phyloP scores from a whole-genome alignment of 345 rosid genomes.

The Hypericum androsaemum region DNA sequence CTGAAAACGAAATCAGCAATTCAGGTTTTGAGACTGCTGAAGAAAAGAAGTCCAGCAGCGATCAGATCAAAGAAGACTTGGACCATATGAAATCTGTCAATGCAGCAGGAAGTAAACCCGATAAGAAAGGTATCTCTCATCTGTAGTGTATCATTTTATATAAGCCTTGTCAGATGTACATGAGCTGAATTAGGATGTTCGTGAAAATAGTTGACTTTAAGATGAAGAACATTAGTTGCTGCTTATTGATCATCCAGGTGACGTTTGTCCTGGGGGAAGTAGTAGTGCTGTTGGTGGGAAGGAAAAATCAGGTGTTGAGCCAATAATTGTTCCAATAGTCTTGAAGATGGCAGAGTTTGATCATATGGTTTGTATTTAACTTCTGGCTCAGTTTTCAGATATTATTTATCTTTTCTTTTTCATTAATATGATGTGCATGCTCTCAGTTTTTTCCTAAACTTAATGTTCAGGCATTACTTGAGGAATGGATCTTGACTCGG shows the following conservation, averaged over 20 bases:
- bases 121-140: conserved; percentile 28
- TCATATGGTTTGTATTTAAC: conserved; percentile 52
- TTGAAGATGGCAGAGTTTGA: conserved; percentile 92
- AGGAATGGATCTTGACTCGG: conserved; percentile 78
- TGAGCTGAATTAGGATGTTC: neutral
- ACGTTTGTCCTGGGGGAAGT: conserved; percentile 23
- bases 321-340: conserved; percentile 76
- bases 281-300: conserved; percentile 25
- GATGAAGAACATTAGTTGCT: conserved; percentile 4
- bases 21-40: conserved; percentile 9
- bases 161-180: too few relatives aligned
- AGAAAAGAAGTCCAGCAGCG: conserved; percentile 18
- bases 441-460: neutral
- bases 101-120: conserved; percentile 28
- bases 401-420: conserved; percentile 2
- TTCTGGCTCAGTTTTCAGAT: neutral
- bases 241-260: conserved; percentile 30
- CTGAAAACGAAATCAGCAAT: conserved; percentile 17
- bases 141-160: neutral
- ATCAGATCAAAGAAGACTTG: conserved; percentile 27
- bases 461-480: conserved; percentile 62
- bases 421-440: neutral
- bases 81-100: conserved; percentile 28
- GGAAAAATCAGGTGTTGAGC: conserved; percentile 61
- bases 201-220: conserved; percentile 2